Percentiles rank a stretch among this genome's conserved stretches.
phyloP scores from a whole-genome alignment of 2,329 filamentous ascomycete genomes.

The Cercospora sp. region DNA sequence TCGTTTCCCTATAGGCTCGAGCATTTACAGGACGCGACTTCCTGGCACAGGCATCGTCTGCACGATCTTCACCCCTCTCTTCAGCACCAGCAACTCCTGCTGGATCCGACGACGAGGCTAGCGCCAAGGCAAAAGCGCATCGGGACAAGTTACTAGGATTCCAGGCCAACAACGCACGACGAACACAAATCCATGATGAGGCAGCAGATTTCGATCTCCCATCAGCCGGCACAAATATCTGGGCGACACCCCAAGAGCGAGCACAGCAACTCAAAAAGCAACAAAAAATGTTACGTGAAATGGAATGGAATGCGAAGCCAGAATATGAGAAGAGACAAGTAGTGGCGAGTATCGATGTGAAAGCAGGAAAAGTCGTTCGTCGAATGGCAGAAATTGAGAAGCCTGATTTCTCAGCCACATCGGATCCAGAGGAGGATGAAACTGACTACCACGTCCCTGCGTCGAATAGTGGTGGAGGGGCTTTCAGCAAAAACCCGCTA shows the following conservation, averaged over 20 bases:
- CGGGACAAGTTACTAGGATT: constrained; percentile 78
- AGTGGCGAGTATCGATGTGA: constrained; percentile 81
- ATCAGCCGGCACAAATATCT: constrained; percentile 65
- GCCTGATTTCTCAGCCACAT: constrained; percentile 54
- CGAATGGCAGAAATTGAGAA: constrained; percentile 63
- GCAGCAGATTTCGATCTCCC: constrained; percentile 72
- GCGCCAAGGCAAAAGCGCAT: constrained; percentile 71
- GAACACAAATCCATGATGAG: constrained; percentile 85
- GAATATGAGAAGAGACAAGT: constrained; percentile 87
- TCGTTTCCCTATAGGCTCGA: constrained; percentile 22
- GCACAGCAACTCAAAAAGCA: constrained; percentile 81
- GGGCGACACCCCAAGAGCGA: constrained; percentile 80
- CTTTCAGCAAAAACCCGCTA: constrained; percentile 69
- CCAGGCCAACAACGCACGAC: constrained; percentile 79
- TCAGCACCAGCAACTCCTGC: constrained; percentile 33
- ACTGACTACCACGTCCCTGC: constrained; percentile 30
- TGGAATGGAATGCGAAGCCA: constrained; percentile 80
- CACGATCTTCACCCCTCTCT: constrained; percentile 40
- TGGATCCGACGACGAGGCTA: constrained; percentile 52
- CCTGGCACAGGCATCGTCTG: constrained; percentile 37
- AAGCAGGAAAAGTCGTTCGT: constrained; percentile 72
- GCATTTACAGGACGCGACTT: constrained; percentile 42
- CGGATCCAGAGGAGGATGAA: constrained; percentile 43
- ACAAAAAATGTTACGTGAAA: constrained; percentile 77
- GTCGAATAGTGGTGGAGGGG: constrained; percentile 47